These are phyloP conservation scores for Lactarius hatsudake DNA, from an alignment of 768 basidiomycete genomes.

Conservation along the genomic window DNA sequence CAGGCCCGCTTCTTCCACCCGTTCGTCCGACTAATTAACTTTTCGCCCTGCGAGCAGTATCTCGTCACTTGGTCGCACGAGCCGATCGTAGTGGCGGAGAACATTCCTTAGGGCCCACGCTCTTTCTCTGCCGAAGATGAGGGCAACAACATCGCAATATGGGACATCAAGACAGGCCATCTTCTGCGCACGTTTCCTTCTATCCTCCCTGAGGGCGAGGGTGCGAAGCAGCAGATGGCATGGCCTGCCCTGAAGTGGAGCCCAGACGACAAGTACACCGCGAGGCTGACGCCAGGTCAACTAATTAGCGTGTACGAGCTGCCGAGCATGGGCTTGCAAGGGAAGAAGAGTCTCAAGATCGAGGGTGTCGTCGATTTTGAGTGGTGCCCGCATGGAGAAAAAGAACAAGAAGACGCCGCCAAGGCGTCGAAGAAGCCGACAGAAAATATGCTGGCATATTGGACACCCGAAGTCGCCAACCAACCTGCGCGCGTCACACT, in stretches of 20 bases:
- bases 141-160: slow-evolving; percentile 95
- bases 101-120: slow-evolving; percentile 75
- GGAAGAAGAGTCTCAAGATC: slow-evolving; percentile 95
- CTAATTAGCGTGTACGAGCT: slow-evolving; percentile 97
- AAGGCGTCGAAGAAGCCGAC: slow-evolving; percentile 59
- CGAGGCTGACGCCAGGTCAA: slow-evolving; percentile 81
- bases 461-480: slow-evolving; percentile 95
- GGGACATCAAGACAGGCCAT: slow-evolving; percentile 93
- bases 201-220: slow-evolving; percentile 56
- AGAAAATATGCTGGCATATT: slow-evolving; percentile 95
- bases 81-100: slow-evolving; percentile 81
- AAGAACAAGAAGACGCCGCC: slow-evolving; percentile 68
- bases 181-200: slow-evolving; percentile 90
- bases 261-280: slow-evolving; percentile 92
- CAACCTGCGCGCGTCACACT: slow-evolving; percentile 97
- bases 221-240: slow-evolving; percentile 76
- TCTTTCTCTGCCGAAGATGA: slow-evolving; percentile 93
- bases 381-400: slow-evolving; percentile 94
- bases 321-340: slow-evolving; percentile 89
- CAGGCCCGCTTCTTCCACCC: slow-evolving; percentile 94
- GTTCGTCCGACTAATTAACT: slow-evolving; percentile 91
- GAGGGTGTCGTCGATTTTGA: slow-evolving; percentile 98
- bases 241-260: slow-evolving; percentile 99
- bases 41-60: slow-evolving; percentile 96
- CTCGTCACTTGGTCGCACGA: slow-evolving; percentile 97